phyloP scores from a whole-genome alignment of 306 rosid species.

The Vigna angularis region DNA sequence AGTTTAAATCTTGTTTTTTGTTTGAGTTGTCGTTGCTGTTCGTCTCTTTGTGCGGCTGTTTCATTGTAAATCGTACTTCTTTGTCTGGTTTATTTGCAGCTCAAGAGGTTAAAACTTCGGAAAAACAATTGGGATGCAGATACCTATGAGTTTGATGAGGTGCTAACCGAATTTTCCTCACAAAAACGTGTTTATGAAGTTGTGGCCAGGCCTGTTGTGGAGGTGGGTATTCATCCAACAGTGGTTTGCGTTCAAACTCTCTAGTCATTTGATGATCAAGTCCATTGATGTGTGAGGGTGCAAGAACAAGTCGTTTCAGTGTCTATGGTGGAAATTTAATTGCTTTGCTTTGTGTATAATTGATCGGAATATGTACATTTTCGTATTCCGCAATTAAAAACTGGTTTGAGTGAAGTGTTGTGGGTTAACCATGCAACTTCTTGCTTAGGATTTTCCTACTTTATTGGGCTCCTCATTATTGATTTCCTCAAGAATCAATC shows the following conservation, averaged over 20 bases:
- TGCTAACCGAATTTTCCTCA: constrained; percentile 95
- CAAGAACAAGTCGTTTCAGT: constrained; percentile 21
- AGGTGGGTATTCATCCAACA: constrained; percentile 62
- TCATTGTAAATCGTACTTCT: constrained; percentile 19
- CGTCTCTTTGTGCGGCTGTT: background rate
- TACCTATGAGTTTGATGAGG: constrained; percentile 95
- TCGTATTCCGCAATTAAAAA: constrained; percentile 22
- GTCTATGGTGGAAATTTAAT: background rate
- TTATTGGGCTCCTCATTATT: constrained; percentile 5
- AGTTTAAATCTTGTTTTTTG: constrained; percentile 4
- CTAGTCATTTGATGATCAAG: constrained; percentile 28
- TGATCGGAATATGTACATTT: constrained; percentile 12
- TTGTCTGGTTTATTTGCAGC: constrained; percentile 62
- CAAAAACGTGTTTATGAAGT: constrained; percentile 98
- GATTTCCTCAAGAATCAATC: constrained; percentile 29
- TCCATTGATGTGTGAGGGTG: constrained; percentile 28
- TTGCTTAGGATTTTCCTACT: constrained; percentile 23
- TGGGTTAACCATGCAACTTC: constrained; percentile 1
- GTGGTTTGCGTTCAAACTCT: background rate
- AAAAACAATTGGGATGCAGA: constrained; percentile 99
- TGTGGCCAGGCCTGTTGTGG: constrained; percentile 99
- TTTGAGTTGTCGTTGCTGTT: constrained; percentile 5
- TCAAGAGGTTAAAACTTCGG: constrained; percentile 93
- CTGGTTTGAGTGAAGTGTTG: background rate
- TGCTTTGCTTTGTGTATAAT: background rate